Base-by-base conservation (phyloP, 2,329 filamentous ascomycete species). In the Diaporthe ilicicola region DNA sequence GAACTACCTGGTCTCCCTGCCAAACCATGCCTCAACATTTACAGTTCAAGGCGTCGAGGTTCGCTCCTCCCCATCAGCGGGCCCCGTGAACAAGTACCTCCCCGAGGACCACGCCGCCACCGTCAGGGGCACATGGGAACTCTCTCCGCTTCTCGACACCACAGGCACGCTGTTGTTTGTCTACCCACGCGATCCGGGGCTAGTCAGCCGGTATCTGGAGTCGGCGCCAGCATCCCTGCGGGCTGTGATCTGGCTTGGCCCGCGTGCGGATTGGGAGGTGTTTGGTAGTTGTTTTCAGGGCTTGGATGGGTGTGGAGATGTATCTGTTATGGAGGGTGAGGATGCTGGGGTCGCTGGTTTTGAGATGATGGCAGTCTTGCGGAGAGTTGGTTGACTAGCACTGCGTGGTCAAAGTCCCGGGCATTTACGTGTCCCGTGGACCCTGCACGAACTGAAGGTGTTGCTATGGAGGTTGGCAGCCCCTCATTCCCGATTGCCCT, bases 71-170 rank as follows among this genome's bases (percentile, higher is more conserved):
- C 24, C 55, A 4, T 9, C 10, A 7, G 17, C 55, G 2, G 50
- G 32, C 3, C 44, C 71, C 0, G 69, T 71, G 42, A 73, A 73
- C 55, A 56, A 54, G 22, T 73, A 70, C 34, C 71, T 73, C 6
- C 64, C 69, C 42, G 69, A 61, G 15, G 10, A 68, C 1, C 8
- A 68, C 15, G 53, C 54, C 44, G 34, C 27, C 44, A 71, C 56
- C 17, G 69, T 66, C 27, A 66, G 69, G 27, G 71, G 64, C 22
- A 69, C 71, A n/a, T 73, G 56, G 62, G 64, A 72, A 56, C 50
- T 71, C 29, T 69, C 55, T 4, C n/a, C 68, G 1, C 27, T 37
- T 13, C 42, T 64, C 13, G 39, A 12, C 1, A 3, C 19, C 12
- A 51, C 69, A 0, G 44, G 32, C 6, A 48, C 71, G 8, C 19